Evolutionary conservation across 805 yeast genomes (phyloP), one percentile per base, ranked within the genome.

Genomic region (Spathaspora boniae): DNA sequence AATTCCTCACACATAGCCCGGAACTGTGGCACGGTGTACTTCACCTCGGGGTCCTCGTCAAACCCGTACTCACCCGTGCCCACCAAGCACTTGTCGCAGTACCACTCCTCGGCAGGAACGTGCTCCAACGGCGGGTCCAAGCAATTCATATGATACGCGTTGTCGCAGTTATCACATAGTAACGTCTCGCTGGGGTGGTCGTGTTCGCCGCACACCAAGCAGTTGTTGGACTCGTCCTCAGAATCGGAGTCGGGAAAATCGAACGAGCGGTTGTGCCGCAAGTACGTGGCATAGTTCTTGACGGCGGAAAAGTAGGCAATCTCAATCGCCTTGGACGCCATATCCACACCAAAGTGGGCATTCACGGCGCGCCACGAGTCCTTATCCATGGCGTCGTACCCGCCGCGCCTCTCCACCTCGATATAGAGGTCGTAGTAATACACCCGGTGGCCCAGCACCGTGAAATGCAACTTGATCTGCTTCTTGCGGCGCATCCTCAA

Each of bases 11-110:
- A 80, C 41, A 74, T 62, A 4, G 70, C 55, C 43, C 74, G 70
- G 54, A 88, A 89, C 38, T 82, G 80, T 0, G 62, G 56, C 11
- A 86, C 58, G 0, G 81, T 65, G 50, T 82, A 81, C 28, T 65
- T 61, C 14, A 65, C 53, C 1, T 79, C 73, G 1, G 69, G 65
- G 22, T 58, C 58, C 44, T 84, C 93, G 44, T 83, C 89, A 55
- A 91, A 89, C 0, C 95, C 95, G 51, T 86, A 89, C 44, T 80
- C 88, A 1, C 93, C 91, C 26, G 86, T 82, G 0, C 95, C 96
- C 9, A 83, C 68, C n/a, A 89, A 63, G 57, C 98, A 89, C 38
- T 73, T 74, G 33, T 82, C 82, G 56, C 98, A 89, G 51, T 72
- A 81, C 95, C 96, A 89, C 12, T 68, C 72, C 8, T 74, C 75